Evolutionary conservation across 1,139 yeast species (phyloP).

Genomic region (Magnusiomyces ingens): DNA sequence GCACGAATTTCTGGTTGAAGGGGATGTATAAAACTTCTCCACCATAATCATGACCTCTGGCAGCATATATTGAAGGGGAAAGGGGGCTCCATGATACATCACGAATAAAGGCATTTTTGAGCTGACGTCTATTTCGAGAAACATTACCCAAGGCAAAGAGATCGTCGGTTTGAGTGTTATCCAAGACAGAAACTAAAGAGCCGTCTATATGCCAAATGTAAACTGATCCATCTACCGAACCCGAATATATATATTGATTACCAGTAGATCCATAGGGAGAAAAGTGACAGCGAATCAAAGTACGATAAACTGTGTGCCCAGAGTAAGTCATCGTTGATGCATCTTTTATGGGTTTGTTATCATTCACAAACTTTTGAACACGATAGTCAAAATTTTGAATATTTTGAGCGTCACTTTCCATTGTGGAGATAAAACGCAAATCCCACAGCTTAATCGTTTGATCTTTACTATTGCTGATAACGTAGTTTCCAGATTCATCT

Average conservation of each 20-base stretch:
- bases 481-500: slow-evolving; percentile 26
- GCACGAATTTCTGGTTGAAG: not conserved
- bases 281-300: slow-evolving; percentile 32
- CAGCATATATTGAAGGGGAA: slow-evolving; percentile 17
- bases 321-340: slow-evolving; percentile 29
- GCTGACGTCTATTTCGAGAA: not conserved
- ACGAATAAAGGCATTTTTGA: slow-evolving; percentile 17
- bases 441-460: slow-evolving; percentile 34
- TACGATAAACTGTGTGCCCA: slow-evolving; percentile 29
- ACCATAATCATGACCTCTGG: not conserved
- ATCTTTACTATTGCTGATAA: slow-evolving; percentile 31
- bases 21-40: slow-evolving; percentile 3
- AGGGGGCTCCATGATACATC: slow-evolving; percentile 20
- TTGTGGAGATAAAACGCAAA: slow-evolving; percentile 22
- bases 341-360: slow-evolving; percentile 26
- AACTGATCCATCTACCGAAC: slow-evolving; percentile 29
- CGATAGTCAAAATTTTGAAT: slow-evolving; percentile 28
- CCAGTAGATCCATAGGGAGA: slow-evolving; percentile 28
- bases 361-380: slow-evolving; percentile 21
- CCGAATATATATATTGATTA: slow-evolving; percentile 30
- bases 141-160: slow-evolving; percentile 6
- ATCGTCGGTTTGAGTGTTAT: slow-evolving; percentile 8
- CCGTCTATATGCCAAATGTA: slow-evolving; percentile 32
- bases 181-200: slow-evolving; percentile 18
- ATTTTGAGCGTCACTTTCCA: slow-evolving; percentile 11